Percentiles rank a stretch among this genome's conserved stretches.
phyloP scores from a whole-genome alignment of 2,329 filamentous ascomycete genomes.

The Pseudofabraea citricarpa region DNA sequence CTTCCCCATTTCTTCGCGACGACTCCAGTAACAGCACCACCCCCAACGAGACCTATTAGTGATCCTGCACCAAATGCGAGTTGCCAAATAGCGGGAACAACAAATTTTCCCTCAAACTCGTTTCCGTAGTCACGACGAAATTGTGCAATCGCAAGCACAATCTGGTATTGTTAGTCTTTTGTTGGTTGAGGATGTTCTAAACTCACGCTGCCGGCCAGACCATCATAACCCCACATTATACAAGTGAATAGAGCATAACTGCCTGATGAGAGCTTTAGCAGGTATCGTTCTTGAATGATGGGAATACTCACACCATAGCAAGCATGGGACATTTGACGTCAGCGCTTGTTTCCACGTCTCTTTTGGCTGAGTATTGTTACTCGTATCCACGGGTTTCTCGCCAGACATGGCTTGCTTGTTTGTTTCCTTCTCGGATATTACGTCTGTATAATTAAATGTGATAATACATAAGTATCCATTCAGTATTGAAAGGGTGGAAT shows the following conservation, averaged over 20 bases:
- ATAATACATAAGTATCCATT: no score
- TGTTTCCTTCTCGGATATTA: no score
- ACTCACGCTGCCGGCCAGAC: slow-evolving; percentile 15
- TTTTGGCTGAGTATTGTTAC: no score
- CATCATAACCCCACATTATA: slow-evolving; percentile 21
- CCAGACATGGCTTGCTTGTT: no score
- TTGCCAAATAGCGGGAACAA: slow-evolving; percentile 16
- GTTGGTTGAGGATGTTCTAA: not conserved
- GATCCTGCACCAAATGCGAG: slow-evolving; percentile 11
- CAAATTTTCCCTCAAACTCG: slow-evolving; percentile 10
- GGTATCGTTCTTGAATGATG: not conserved
- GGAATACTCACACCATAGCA: slow-evolving; percentile 14
- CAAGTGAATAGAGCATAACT: slow-evolving; percentile 15
- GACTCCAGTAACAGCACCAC: slow-evolving; percentile 12
- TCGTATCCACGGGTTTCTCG: no score
- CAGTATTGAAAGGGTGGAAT: no score
- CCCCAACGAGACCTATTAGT: slow-evolving; percentile 13
- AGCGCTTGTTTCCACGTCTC: slow-evolving; percentile 12
- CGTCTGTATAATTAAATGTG: no score
- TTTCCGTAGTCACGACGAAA: slow-evolving; percentile 17
- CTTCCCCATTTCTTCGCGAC: slow-evolving; percentile 14
- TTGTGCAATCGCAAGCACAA: slow-evolving; percentile 15
- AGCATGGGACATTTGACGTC: slow-evolving; percentile 9
- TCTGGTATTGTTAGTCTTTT: slow-evolving; percentile 4
- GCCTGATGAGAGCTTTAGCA: slow-evolving; percentile 6